Conservation (phyloP, 306 rosid species). For the Aeschynomene evenia region DNA sequence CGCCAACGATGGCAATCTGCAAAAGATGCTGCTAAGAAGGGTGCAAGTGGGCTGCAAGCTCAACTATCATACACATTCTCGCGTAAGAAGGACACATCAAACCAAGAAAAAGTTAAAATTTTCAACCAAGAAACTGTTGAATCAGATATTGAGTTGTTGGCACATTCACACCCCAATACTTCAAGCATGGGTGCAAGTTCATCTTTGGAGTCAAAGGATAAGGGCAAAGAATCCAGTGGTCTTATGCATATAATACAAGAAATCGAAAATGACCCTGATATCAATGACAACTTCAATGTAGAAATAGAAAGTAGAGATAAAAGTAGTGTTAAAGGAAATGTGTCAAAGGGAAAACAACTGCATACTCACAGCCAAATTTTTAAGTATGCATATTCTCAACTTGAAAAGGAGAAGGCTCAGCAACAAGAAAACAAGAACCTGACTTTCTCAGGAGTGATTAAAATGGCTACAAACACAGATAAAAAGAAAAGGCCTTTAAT, state of each 20-base stretch:
- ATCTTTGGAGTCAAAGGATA: slow-evolving; percentile 39
- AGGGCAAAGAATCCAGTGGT: slow-evolving; percentile 41
- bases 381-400: slow-evolving; percentile 82
- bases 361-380: slow-evolving; percentile 74
- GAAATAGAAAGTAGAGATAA: slow-evolving; percentile 42
- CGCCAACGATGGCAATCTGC: slow-evolving; percentile 80
- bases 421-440: slow-evolving; percentile 70
- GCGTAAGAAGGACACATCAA: slow-evolving; percentile 39
- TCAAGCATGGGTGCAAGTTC: slow-evolving; percentile 45
- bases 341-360: slow-evolving; percentile 57
- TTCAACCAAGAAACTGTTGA: slow-evolving; percentile 44
- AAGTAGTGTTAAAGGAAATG: slow-evolving; percentile 21
- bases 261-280: slow-evolving; percentile 61
- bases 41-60: slow-evolving; percentile 74
- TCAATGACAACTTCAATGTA: slow-evolving; percentile 39
- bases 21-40: slow-evolving; percentile 82
- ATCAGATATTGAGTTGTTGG: slow-evolving; percentile 35
- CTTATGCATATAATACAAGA: slow-evolving; percentile 51
- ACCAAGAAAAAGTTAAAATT: slow-evolving; percentile 53
- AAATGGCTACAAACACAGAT: slow-evolving; percentile 64
- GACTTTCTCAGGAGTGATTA: slow-evolving; percentile 82
- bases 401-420: slow-evolving; percentile 91
- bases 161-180: slow-evolving; percentile 35
- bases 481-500: slow-evolving; percentile 70
- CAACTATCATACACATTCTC: slow-evolving; percentile 75